Evolutionary conservation across 2,329 filamentous ascomycete species (phyloP), one percentile per base, ranked within the genome.

Genomic region (Dactylellina parvicollis): DNA sequence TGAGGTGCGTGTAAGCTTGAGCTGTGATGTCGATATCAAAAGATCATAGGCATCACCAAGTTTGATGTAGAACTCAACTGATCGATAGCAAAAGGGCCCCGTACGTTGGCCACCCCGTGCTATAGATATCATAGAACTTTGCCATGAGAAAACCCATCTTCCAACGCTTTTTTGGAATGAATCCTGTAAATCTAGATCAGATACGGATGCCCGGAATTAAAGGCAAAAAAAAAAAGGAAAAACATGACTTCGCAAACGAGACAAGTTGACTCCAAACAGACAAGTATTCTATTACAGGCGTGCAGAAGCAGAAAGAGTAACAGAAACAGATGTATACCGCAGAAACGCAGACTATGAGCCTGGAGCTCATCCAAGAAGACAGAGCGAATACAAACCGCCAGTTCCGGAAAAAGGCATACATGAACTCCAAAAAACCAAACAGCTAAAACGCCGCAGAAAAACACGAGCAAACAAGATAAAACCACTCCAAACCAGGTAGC

Each of bases 401-500:
- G 49, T 44, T 26, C 67, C 38, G 34, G n/a, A n/a, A n/a, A n/a
- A 72, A 52, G 22, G 47, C 47, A 47, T 54, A 50, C 32, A 66
- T 26, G 36, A 73, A 73, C 69, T 66, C 69, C 60, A 30, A 38
- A 38, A 56, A 14, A 14, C 52, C 60, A 38, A 42, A 56, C 30
- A 57, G 10, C 36, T 42, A 2, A 55, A 73, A 73, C 69, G 60
- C 69, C 69, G 40, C 14, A 28, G 54, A 59, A 46, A 16, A 9
- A 28, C n/a, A n/a, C 14, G 10, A 60, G 38, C 42, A 62, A 22
- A 50, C 22, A 56, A 26, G 57, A 32, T 44, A 38, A 47, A 69
- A 69, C 67, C 67, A 65, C 60, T 56, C 67, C 67, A 65, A 40
- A 55, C 34, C 60, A 62, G 36, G 44, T 59, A 64, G 36, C 57